Evolutionary conservation across 805 yeast genomes (phyloP), one percentile per base, ranked within the genome.

Genomic region (Wickerhamomyces kurtzmanii): DNA sequence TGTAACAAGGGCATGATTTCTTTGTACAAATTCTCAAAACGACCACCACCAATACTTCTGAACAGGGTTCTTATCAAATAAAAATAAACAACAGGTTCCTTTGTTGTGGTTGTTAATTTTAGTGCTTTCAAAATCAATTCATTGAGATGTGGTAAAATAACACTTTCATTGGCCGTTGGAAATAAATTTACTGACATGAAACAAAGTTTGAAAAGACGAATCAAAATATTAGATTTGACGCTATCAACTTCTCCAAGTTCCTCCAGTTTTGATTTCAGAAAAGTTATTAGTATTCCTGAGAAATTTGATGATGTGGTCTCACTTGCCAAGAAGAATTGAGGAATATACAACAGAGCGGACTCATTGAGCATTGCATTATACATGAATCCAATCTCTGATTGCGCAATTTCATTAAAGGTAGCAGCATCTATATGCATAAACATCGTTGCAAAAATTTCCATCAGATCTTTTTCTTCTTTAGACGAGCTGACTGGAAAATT

Each of bases 111-210:
- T 0, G 96, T 75, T 30, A 73, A 65, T 33, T 76, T 75, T 48
- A 91, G 60, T 0, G 93, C 82, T 32, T 81, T 77, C 37, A 91
- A 58, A 19, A 91, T 86, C 42, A 93, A 60, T 34, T 80, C 75
- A 47, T 83, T 80, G 45, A 91, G 65, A 47, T 91, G 94, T 1
- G 96, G 96, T 24, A 87, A 59, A 7, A 91, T 66, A 5, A 91
- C 95, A 32, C 72, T 62, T 53, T 93, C 98, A 47, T 91, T 93
- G 3, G 80, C 71, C 4, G 74, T 59, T 1, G 97, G 96, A 49
- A 86, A 89, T 27, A 89, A 59, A 42, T 85, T 89, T 4, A 91
- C 96, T 3, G 96, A 86, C 94, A 89, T 85, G 54, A 91, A 89
- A 42, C 95, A 85, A 22, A 91, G 60, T 52, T 87, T 89, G 71